Evolutionary conservation across 2,329 filamentous ascomycete genomes (phyloP).

Genomic region (Ceratocystis harringtonii): DNA sequence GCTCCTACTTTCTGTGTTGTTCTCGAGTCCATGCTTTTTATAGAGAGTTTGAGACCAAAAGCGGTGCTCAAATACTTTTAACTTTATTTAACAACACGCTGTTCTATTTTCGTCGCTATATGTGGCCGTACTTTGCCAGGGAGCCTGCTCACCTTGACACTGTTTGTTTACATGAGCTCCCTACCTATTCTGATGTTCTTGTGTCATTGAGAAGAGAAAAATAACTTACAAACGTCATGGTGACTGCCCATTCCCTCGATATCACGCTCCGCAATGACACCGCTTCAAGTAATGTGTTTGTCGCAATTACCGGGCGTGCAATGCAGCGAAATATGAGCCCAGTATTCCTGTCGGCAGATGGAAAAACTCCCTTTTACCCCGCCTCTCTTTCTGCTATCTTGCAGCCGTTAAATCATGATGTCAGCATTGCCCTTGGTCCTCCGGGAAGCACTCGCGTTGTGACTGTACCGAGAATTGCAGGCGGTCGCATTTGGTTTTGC

Average conservation of each 20-base stretch:
- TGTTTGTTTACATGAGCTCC: slow-evolving; percentile 18
- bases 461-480: slow-evolving; percentile 54
- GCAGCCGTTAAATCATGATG: slow-evolving; percentile 39
- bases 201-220: no score
- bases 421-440: slow-evolving; percentile 47
- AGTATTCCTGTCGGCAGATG: slow-evolving; percentile 50
- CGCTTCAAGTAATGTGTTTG: slow-evolving; percentile 42
- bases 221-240: slow-evolving; percentile 22
- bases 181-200: slow-evolving; percentile 18
- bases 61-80: neutral
- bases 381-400: slow-evolving; percentile 38
- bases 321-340: slow-evolving; percentile 43
- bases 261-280: slow-evolving; percentile 54
- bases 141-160: slow-evolving; percentile 24
- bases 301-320: slow-evolving; percentile 53
- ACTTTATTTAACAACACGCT: neutral
- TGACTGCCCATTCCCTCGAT: slow-evolving; percentile 29
- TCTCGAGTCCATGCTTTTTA: neutral
- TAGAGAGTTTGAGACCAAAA: neutral
- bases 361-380: slow-evolving; percentile 50
- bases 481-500: slow-evolving; percentile 59
- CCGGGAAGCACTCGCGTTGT: slow-evolving; percentile 44
- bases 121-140: no score
- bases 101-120: slow-evolving; percentile 18
- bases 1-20: neutral